A percentile compares a stretch with the other conserved stretches of the same genome.
These are phyloP conservation scores for Kwoniella pini DNA, from an alignment of 768 basidiomycete species.

Conservation along the genomic window DNA sequence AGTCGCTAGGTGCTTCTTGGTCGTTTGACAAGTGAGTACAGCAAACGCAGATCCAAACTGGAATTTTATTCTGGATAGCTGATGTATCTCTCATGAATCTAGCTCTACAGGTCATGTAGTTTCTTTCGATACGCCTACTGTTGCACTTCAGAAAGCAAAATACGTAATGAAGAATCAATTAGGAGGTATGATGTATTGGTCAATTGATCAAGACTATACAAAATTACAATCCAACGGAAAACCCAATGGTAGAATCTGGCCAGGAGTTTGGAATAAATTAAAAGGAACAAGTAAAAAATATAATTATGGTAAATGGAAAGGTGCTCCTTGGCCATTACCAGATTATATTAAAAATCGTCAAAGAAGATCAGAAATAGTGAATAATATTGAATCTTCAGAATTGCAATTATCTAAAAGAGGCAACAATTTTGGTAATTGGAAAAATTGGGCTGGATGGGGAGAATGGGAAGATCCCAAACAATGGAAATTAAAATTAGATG, in stretches of 20 bases:
- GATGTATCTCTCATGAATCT: not conserved
- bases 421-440: not conserved
- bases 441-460: not conserved
- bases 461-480: not conserved
- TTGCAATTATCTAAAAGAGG: not conserved
- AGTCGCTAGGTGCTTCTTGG: conserved; percentile 15
- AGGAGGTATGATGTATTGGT: conserved; percentile 25
- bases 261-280: conserved; percentile 2
- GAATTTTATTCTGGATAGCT: not conserved
- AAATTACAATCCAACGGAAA: conserved; percentile 1
- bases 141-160: conserved; percentile 13
- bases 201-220: conserved; percentile 15
- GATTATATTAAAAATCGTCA: not conserved
- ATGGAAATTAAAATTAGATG: not conserved
- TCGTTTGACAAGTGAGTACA: conserved; percentile 5
- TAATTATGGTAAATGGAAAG: conserved; percentile 1
- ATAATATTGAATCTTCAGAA: no score
- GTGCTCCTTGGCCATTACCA: not conserved
- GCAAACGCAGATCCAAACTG: no score
- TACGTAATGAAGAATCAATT: conserved; percentile 17
- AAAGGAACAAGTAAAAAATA: not conserved
- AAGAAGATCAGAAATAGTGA: not conserved
- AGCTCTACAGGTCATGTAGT: conserved; percentile 13
- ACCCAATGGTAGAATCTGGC: not conserved
- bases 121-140: conserved; percentile 14